Evolutionary conservation across 805 yeast species (phyloP), one percentile per base, ranked within the genome.

Genomic region (Suhomyces sp.): DNA sequence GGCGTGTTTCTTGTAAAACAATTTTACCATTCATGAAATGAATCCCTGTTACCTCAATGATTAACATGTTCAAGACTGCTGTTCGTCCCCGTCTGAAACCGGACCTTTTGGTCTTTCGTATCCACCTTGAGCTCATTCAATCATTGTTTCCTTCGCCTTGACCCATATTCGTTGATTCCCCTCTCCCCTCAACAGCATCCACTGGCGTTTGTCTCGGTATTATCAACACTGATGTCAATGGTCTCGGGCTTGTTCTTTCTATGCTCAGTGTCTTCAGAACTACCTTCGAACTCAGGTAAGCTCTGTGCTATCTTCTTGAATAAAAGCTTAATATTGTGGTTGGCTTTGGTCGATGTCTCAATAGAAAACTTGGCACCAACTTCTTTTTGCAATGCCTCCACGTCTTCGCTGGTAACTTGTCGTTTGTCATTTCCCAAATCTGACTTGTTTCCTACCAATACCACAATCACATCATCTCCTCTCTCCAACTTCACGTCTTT

Each of bases 341-440:
- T 96, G 29, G 88, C 88, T 64, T 90, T 91, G 8, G 98, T 91
- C 41, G 95, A 83, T 1, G 98, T 91, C 56, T 93, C 98, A 57
- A 91, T 81, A 58, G 83, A 86, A 43, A 84, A 78, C 56, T 80
- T 77, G 29, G 91, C 90, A 7, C 83, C 87, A 36, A 87, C 68
- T 33, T 72, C 72, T 46, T 79, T 74, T 19, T 91, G 83, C 48
- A 84, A 76, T 39, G 72, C 72, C 56, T 88, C 93, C 27, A 95
- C 96, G 52, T 93, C 97, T 48, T 84, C 90, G 5, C 71, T 63
- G 3, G 88, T 71, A 5, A 90, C 90, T 53, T 88, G 88, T 51
- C 97, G 77, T 54, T 83, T 81, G 18, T 48, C 54, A 48, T 83
- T 88, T 27, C 72, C 65, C 35, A 90, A 72, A 64, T 90, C 98